Conservation (phyloP, 257 asterid genomes). For the Plectranthus barbatus region DNA sequence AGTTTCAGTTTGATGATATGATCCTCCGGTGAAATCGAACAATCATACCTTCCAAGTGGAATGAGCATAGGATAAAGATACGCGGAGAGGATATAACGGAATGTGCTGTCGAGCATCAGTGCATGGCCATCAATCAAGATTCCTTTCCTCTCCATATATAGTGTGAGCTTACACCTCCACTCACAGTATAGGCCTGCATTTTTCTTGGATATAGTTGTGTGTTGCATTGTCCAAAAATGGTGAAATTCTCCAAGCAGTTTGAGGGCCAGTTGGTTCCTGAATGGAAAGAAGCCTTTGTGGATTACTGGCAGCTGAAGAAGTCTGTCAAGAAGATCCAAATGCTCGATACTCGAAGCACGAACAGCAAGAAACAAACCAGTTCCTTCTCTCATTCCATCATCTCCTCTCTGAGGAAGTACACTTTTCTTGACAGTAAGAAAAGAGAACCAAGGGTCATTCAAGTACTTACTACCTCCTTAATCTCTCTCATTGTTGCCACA, state of each 20-base stretch:
- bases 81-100: conserved; percentile 43
- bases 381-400: conserved; percentile 16
- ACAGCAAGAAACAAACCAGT: conserved; percentile 14
- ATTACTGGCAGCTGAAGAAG: conserved; percentile 75
- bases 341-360: conserved; percentile 10
- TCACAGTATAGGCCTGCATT: background rate
- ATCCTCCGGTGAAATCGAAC: conserved; percentile 19
- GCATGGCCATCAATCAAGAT: conserved; percentile 21
- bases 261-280: conserved; percentile 91
- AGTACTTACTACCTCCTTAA: conserved; percentile 23
- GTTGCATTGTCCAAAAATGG: conserved; percentile 52
- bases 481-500: background rate
- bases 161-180: conserved; percentile 17
- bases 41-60: conserved; percentile 47
- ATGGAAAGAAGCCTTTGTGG: conserved; percentile 97
- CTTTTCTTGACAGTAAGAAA: conserved; percentile 34
- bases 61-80: conserved; percentile 47
- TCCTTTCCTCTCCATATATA: conserved; percentile 52
- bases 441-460: conserved; percentile 55
- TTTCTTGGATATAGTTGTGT: background rate
- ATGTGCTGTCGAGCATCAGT: conserved; percentile 54
- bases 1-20: conserved; percentile 11
- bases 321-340: conserved; percentile 63
- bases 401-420: conserved; percentile 31
- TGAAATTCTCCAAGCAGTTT: conserved; percentile 84